These are phyloP conservation scores for Globisporangium nodosum DNA, from an alignment of 352 stramenopile species.

Conservation along the genomic window DNA sequence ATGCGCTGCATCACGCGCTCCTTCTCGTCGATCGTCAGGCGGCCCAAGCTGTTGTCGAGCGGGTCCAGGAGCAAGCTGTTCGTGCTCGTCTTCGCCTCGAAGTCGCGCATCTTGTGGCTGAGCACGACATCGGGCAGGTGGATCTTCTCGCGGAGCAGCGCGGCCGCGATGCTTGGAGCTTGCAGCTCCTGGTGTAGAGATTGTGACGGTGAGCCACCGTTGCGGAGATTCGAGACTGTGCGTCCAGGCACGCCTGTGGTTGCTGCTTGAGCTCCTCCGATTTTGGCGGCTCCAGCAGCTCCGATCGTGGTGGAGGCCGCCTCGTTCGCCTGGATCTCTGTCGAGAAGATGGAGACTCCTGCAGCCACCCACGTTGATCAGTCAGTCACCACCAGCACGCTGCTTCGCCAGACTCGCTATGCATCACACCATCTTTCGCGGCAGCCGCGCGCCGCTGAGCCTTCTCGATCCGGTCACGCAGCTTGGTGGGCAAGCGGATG, in stretches of 20 bases:
- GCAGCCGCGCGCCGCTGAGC: conserved; percentile 54
- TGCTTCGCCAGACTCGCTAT: not conserved
- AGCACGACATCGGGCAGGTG: conserved; percentile 68
- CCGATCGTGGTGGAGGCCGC: not conserved
- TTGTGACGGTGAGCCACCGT: not conserved
- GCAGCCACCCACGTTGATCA: not conserved
- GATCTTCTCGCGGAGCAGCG: conserved; percentile 23
- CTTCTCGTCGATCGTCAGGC: conserved; percentile 59
- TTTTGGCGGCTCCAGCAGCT: not conserved
- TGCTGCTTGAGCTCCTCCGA: not conserved
- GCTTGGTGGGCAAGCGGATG: conserved; percentile 48
- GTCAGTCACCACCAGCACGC: not conserved
- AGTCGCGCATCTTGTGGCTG: conserved; percentile 76
- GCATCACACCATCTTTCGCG: conserved; percentile 38
- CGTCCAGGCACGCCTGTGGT: not conserved
- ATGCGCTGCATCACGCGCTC: conserved; percentile 69
- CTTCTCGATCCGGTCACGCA: conserved; percentile 54
- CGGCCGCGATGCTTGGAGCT: not conserved
- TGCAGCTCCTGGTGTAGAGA: not conserved
- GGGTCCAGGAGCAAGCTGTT: conserved; percentile 50
- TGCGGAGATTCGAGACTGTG: not conserved
- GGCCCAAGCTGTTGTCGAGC: conserved; percentile 42
- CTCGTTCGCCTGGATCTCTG: conserved; percentile 10
- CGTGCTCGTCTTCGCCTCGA: conserved; percentile 58
- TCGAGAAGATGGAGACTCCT: conserved; percentile 56